Percentiles rank a stretch among this genome's conserved stretches.
phyloP scores from a whole-genome alignment of 208 protist genomes.

The Trypanosoma melophagium region DNA sequence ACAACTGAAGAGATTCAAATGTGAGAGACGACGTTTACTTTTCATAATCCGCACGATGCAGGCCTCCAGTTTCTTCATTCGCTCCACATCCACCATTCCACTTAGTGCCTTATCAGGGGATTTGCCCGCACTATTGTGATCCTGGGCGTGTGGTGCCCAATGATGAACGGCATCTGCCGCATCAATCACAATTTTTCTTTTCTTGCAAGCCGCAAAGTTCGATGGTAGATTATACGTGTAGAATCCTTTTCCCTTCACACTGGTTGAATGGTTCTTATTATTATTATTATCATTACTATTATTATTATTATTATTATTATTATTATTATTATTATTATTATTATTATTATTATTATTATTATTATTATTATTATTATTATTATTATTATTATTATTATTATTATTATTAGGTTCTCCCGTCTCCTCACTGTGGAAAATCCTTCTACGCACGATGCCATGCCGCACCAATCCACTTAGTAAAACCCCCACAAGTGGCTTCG shows the following conservation, averaged over 20 bases:
- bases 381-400: too few species aligned
- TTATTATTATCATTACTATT: neutral
- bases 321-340: too few species aligned
- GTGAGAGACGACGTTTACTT: conserved; percentile 29
- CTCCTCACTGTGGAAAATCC: too few species aligned
- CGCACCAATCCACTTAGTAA: too few species aligned
- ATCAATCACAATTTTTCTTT: conserved; percentile 50
- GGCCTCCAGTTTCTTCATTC: conserved; percentile 49
- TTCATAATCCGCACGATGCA: conserved; percentile 66
- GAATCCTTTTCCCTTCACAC: conserved; percentile 13
- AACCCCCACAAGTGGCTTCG: too few species aligned
- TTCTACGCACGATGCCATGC: too few species aligned
- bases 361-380: too few species aligned
- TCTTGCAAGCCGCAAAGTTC: conserved; percentile 26
- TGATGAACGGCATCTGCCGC: conserved; percentile 39
- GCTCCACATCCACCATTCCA: conserved; percentile 22
- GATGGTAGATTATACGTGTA: conserved; percentile 43
- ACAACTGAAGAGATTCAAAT: conserved; percentile 38
- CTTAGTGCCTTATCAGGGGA: conserved; percentile 13
- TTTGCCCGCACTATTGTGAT: conserved; percentile 14
- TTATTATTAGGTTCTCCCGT: too few species aligned
- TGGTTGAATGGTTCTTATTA: neutral
- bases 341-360: too few species aligned
- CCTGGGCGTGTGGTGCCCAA: conserved; percentile 27
- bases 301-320: too few species aligned